phyloP scores from a whole-genome alignment of 768 basidiomycete genomes.

The Lentinula edodes region DNA sequence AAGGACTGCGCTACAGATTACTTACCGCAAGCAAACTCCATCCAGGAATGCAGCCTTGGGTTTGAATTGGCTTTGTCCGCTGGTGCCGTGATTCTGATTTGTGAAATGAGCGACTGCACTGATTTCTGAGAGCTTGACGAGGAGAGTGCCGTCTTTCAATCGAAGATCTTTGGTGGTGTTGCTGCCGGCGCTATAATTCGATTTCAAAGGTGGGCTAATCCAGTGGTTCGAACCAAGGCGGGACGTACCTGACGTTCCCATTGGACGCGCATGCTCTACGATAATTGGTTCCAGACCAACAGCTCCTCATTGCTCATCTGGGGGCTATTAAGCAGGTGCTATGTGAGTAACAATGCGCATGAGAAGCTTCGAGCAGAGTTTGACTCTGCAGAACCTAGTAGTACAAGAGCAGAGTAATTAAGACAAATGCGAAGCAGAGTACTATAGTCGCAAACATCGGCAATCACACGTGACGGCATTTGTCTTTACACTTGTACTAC shows the following conservation, averaged over 20 bases:
- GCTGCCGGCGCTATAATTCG: constrained; percentile 42
- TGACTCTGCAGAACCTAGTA: too few relatives aligned
- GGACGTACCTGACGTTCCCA: constrained; percentile 73
- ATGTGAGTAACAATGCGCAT: constrained; percentile 67
- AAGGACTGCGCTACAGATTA: constrained; percentile 8
- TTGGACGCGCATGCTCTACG: constrained; percentile 82
- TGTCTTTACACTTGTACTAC: too few relatives aligned
- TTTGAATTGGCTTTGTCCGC: neutral
- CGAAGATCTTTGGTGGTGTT: constrained; percentile 24
- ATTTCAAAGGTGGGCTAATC: neutral
- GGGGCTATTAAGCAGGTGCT: constrained; percentile 65
- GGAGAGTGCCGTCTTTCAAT: neutral
- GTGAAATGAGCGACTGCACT: constrained; percentile 50
- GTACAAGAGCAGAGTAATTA: too few relatives aligned
- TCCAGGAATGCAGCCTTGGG: constrained; percentile 36
- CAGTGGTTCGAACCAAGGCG: neutral
- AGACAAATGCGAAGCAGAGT: too few relatives aligned
- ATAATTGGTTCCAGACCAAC: constrained; percentile 74
- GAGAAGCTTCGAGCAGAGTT: constrained; percentile 73
- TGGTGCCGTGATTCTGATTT: constrained; percentile 31
- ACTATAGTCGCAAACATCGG: too few relatives aligned
- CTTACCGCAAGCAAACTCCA: constrained; percentile 66
- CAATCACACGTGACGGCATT: too few relatives aligned
- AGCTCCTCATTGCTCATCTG: constrained; percentile 73
- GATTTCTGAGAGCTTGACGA: constrained; percentile 39